Evolutionary conservation across 177 flowering plant genomes (phyloP).

Genomic region (Vitis hybrid): DNA sequence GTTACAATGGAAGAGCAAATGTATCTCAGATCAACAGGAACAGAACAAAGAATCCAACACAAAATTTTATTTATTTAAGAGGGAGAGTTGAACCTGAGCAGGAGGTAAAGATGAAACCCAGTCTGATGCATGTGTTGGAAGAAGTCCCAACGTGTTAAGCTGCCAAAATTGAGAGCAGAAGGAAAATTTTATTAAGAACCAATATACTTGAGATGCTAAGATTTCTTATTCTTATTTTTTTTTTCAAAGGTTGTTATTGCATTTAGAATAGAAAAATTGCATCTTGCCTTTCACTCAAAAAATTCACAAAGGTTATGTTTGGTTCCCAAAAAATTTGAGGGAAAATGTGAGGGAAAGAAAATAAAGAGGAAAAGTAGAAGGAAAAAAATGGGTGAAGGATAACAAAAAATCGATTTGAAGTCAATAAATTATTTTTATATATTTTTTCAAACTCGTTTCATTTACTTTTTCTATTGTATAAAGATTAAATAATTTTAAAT

Average conservation of each 20-base stretch:
- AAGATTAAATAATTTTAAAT: too few relatives aligned
- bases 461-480: too few relatives aligned
- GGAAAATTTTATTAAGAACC: background rate
- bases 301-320: too few relatives aligned
- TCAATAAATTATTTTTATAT: background rate
- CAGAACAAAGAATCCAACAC: background rate
- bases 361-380: too few relatives aligned
- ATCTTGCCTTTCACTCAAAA: too few relatives aligned
- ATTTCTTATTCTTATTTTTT: background rate
- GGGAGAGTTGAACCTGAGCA: constrained; percentile 57
- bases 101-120: constrained; percentile 98
- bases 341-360: too few relatives aligned
- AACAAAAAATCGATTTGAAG: background rate
- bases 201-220: background rate
- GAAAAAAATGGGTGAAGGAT: background rate
- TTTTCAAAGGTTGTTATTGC: background rate
- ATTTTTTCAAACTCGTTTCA: too few relatives aligned
- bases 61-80: background rate
- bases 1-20: background rate
- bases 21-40: background rate
- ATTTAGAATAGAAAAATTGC: too few relatives aligned
- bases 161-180: constrained; percentile 31
- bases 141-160: constrained; percentile 96
- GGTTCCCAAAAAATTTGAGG: too few relatives aligned
- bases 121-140: constrained; percentile 96